Conservation (phyloP, 2,329 filamentous ascomycete genomes). For the Botrytis sinoallii region DNA sequence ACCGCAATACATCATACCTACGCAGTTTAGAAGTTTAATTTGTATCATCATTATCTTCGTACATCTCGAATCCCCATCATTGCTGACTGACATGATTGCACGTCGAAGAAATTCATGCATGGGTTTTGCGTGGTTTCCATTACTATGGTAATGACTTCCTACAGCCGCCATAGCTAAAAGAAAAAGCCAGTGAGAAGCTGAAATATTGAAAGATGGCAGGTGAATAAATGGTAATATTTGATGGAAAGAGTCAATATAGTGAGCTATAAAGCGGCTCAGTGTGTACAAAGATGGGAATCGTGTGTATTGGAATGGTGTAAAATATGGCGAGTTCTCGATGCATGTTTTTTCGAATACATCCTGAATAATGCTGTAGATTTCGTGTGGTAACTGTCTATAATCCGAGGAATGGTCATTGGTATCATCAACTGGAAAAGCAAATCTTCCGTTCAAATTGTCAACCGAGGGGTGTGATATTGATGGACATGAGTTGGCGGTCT, state of each 20-base stretch:
- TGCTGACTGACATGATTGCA: not conserved
- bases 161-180: constrained; percentile 42
- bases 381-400: constrained; percentile 20
- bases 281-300: constrained; percentile 25
- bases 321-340: constrained; percentile 23
- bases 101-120: constrained; percentile 7
- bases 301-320: constrained; percentile 17
- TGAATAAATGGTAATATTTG: constrained; percentile 11
- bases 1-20: not conserved
- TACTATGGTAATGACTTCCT: constrained; percentile 40
- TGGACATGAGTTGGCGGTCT: constrained; percentile 20
- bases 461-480: constrained; percentile 4
- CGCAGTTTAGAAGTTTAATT: not conserved
- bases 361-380: constrained; percentile 26
- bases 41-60: not conserved
- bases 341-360: constrained; percentile 26
- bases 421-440: constrained; percentile 24
- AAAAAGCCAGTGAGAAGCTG: constrained; percentile 42
- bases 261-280: constrained; percentile 34
- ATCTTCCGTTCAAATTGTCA: not conserved
- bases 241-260: constrained; percentile 42
- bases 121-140: constrained; percentile 30
- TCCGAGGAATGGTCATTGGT: not conserved
- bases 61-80: not conserved
- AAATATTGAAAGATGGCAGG: not conserved